Percentiles rank a stretch among this genome's conserved stretches.
Evolutionary conservation across 306 rosid genomes (phyloP).

Genomic region (Glycyrrhiza uralensis): DNA sequence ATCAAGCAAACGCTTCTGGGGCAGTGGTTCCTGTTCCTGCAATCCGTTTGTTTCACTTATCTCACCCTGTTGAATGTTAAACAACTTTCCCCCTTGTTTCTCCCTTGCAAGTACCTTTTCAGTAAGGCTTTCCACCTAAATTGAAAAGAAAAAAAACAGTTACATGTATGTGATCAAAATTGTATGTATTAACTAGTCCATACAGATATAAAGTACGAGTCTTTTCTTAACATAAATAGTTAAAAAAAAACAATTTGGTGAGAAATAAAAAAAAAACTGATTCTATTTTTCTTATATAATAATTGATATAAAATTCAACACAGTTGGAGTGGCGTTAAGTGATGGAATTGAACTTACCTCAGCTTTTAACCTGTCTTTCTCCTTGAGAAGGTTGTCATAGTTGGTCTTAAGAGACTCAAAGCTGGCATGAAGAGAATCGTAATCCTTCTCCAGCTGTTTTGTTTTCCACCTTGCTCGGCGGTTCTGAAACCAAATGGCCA

Average conservation of each 20-base stretch:
- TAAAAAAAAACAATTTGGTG: too few species aligned
- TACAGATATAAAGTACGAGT: too few species aligned
- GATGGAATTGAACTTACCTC: constrained; percentile 51
- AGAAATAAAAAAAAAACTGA: too few species aligned
- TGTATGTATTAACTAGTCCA: too few species aligned
- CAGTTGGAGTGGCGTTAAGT: not conserved
- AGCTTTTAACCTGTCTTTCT: constrained; percentile 53
- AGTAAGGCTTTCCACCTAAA: constrained; percentile 50
- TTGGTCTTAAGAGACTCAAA: constrained; percentile 50
- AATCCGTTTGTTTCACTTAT: constrained; percentile 39
- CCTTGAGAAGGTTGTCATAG: constrained; percentile 57
- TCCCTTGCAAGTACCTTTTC: constrained; percentile 47
- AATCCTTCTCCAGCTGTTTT: constrained; percentile 80
- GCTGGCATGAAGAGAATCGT: constrained; percentile 48
- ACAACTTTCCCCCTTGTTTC: constrained; percentile 23
- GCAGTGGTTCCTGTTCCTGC: constrained; percentile 20
- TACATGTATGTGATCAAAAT: not conserved
- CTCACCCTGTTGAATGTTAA: constrained; percentile 41
- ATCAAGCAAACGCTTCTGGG: constrained; percentile 25
- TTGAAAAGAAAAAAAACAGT: too few species aligned
- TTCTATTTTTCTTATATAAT: too few species aligned
- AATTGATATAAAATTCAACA: too few species aligned
- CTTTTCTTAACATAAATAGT: too few species aligned
- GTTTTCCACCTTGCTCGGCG: constrained; percentile 87
- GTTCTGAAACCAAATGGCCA: constrained; percentile 96